A percentile compares a stretch with the other conserved stretches of the same genome.
Conservation (phyloP, 352 stramenopile species). For the Pythium utonaiense region DNA sequence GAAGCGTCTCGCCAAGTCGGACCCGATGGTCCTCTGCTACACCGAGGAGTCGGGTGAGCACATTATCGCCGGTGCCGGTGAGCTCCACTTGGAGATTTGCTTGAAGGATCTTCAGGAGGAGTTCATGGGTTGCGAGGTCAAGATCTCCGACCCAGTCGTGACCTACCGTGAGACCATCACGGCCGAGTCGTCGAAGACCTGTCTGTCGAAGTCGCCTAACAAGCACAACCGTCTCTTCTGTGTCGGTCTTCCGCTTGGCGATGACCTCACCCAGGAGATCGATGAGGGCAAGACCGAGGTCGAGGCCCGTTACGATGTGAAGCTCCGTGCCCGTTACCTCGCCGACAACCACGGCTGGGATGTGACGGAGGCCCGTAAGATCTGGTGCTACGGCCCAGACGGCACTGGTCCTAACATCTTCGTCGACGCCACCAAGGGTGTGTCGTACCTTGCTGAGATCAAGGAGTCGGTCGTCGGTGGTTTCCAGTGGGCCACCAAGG, state of each 20-base stretch:
- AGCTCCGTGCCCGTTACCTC: slow-evolving; percentile 96
- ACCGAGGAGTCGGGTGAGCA: slow-evolving; percentile 99
- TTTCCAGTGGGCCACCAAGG: slow-evolving; percentile 98
- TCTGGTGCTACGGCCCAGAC: slow-evolving; percentile 99
- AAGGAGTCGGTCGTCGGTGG: slow-evolving; percentile 98
- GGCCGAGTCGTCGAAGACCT: slow-evolving; percentile 93
- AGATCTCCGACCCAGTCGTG: slow-evolving; percentile 99
- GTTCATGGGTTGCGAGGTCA: slow-evolving; percentile 98
- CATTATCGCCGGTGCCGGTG: slow-evolving; percentile 99
- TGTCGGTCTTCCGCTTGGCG: slow-evolving; percentile 86
- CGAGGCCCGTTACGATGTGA: slow-evolving; percentile 91
- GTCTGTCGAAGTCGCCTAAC: slow-evolving; percentile 99
- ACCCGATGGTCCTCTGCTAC: slow-evolving; percentile 99
- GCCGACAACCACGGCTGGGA: slow-evolving; percentile 98
- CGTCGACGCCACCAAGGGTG: slow-evolving; percentile 98
- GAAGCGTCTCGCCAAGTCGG: slow-evolving; percentile 99
- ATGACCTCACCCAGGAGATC: slow-evolving; percentile 96
- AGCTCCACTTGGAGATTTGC: slow-evolving; percentile 99
- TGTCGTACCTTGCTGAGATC: slow-evolving; percentile 99
- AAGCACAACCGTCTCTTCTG: slow-evolving; percentile 99
- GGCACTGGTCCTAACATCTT: slow-evolving; percentile 98
- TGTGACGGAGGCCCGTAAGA: slow-evolving; percentile 98
- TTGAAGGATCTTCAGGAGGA: slow-evolving; percentile 99
- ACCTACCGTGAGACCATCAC: slow-evolving; percentile 99
- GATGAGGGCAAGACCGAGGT: slow-evolving; percentile 95